Evolutionary conservation across 257 asterid species (phyloP), one percentile per base, ranked within the genome.

Genomic region (Fraxinus excelsior): DNA sequence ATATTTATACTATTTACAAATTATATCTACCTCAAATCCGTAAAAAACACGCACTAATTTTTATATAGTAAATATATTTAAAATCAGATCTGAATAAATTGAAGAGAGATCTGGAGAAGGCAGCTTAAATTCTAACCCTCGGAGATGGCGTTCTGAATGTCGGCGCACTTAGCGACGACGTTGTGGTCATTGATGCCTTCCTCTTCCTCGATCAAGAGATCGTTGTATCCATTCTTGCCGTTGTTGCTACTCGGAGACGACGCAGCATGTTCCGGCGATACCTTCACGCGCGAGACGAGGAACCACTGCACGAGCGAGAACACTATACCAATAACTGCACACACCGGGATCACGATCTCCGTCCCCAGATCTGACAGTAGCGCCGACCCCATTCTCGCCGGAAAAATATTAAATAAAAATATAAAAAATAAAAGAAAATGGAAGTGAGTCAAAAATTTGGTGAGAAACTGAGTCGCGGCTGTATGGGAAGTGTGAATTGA

Each of bases 131-230:
- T 28, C 86, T 86, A 8, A 94, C 98, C 98, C 75, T 94, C 96
- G 14, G 97, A 91, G 69, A 90, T 91, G 60, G 98, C 98, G 77
- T 11, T 88, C 79, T 94, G 97, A 83, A 91, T 91, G 74, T 91
- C 97, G 74, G 98, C 95, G 72, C 97, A 92, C 92, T 88, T 91
- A n/a, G 3, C 91, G 53, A 94, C 93, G 64, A 90, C 96, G 86
- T 77, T 81, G 6, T 87, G 91, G 70, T 88, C 98, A 73, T 81
- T 82, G 38, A 90, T 67, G 14, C 97, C 98, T 29, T 94, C 98
- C 86, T 94, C 98, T 77, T 94, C 98, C 80, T 94, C 98, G 75
- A 94, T 94, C 88, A 94, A 79, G 79, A 37, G 83, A n/a, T 90
- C 96, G n/a, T 67, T 69, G 82, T 83, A 89, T 19, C 89, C 97